These are phyloP conservation scores for Euphorbia corollata DNA, from an alignment of 441 rosid genomes.

Conservation along the genomic window DNA sequence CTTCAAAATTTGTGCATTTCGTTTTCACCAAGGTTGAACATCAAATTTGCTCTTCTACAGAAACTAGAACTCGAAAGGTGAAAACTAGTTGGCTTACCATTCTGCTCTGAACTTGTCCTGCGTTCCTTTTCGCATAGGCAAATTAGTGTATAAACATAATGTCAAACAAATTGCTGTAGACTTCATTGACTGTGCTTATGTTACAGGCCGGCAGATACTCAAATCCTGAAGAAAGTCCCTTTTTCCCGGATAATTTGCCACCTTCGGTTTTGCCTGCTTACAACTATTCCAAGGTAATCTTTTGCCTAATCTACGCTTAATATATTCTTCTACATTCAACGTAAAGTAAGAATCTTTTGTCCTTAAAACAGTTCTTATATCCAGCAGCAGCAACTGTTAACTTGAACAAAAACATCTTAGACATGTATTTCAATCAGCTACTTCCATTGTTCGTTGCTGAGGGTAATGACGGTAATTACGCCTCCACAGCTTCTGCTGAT, in stretches of 20 bases:
- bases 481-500: conserved; percentile 58
- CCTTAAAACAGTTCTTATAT: conserved; percentile 43
- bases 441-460: conserved; percentile 62
- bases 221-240: conserved; percentile 75
- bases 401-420: conserved; percentile 59
- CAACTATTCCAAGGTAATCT: conserved; percentile 44
- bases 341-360: neutral
- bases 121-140: no score
- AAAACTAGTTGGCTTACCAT: neutral
- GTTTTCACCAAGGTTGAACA: neutral
- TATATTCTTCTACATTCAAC: neutral
- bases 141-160: neutral
- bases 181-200: conserved; percentile 11
- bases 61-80: neutral
- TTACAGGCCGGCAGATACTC: conserved; percentile 65
- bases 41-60: neutral
- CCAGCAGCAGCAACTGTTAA: conserved; percentile 51
- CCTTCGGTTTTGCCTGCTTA: conserved; percentile 28
- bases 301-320: conserved; percentile 1
- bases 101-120: neutral
- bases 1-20: neutral
- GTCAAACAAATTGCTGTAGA: neutral
- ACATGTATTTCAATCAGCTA: conserved; percentile 48
- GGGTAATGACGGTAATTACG: conserved; percentile 75
- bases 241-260: conserved; percentile 61